phyloP scores from a whole-genome alignment of 2,329 filamentous ascomycete species.

The Aureobasidium musti region DNA sequence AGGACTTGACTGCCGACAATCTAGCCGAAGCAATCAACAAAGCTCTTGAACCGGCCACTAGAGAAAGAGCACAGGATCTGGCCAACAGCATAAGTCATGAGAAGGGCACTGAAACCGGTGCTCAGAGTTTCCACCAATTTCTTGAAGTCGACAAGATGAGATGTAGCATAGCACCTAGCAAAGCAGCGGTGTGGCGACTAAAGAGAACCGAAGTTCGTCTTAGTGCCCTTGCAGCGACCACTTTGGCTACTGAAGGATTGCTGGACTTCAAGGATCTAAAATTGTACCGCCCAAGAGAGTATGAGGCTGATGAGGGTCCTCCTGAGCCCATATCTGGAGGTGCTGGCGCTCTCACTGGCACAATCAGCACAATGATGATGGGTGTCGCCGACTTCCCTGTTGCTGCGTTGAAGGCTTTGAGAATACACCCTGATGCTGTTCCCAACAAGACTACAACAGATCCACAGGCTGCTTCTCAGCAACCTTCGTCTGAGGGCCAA shows the following conservation, averaged over 20 bases:
- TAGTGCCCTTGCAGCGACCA: constrained; percentile 69
- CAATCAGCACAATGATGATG: constrained; percentile 74
- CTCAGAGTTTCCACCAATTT: constrained; percentile 47
- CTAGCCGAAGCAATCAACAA: constrained; percentile 47
- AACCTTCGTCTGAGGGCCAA: neutral
- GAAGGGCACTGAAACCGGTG: constrained; percentile 44
- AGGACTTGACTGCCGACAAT: constrained; percentile 44
- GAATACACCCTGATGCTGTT: constrained; percentile 40
- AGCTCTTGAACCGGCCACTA: constrained; percentile 43
- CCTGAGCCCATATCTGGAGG: constrained; percentile 77
- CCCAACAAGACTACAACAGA: constrained; percentile 29
- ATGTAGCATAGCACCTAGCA: constrained; percentile 67
- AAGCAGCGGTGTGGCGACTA: constrained; percentile 71
- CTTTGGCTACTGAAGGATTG: constrained; percentile 63
- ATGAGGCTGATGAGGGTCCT: constrained; percentile 73
- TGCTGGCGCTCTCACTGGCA: constrained; percentile 71
- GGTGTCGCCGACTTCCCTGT: constrained; percentile 71
- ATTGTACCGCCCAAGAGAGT: constrained; percentile 61
- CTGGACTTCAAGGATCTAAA: constrained; percentile 71
- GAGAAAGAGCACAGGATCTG: constrained; percentile 42
- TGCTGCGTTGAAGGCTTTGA: constrained; percentile 52
- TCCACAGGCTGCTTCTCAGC: neutral
- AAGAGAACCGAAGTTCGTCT: constrained; percentile 65
- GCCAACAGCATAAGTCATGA: constrained; percentile 47
- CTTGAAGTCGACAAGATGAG: constrained; percentile 63